phyloP scores from a whole-genome alignment of 2,329 filamentous ascomycete species.

The Fusarium nygamai region DNA sequence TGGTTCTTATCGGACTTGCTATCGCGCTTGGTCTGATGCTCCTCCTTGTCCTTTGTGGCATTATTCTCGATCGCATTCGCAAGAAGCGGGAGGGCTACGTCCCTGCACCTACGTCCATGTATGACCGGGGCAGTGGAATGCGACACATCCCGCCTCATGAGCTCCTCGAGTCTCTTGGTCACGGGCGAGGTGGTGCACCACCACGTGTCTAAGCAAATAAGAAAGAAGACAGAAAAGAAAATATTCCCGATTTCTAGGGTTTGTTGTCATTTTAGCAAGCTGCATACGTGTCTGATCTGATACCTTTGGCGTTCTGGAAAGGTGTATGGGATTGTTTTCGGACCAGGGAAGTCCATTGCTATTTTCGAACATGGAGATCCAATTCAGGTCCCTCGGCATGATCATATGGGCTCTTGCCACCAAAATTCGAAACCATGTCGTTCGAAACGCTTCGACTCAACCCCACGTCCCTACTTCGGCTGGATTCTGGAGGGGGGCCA shows the following conservation, averaged over 20 bases:
- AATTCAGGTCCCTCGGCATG: constrained; percentile 22
- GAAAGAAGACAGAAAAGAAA: neutral
- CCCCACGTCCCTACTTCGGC: constrained; percentile 36
- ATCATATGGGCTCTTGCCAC: constrained; percentile 15
- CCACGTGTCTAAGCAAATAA: constrained; percentile 57
- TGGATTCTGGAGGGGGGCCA: constrained; percentile 32
- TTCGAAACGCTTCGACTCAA: constrained; percentile 17
- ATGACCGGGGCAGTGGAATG: constrained; percentile 68
- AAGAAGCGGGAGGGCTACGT: constrained; percentile 83
- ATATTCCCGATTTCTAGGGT: constrained; percentile 12
- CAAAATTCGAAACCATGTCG: constrained; percentile 5
- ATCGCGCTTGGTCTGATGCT: constrained; percentile 82
- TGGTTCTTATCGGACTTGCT: constrained; percentile 83
- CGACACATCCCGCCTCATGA: constrained; percentile 69
- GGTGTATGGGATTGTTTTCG: constrained; percentile 40
- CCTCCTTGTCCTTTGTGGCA: constrained; percentile 78
- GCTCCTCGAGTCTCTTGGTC: constrained; percentile 64
- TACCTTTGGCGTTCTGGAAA: constrained; percentile 52
- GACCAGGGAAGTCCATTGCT: constrained; percentile 29
- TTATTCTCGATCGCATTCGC: constrained; percentile 78
- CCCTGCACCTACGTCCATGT: constrained; percentile 76
- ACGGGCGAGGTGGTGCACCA: constrained; percentile 59
- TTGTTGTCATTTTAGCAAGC: constrained; percentile 43
- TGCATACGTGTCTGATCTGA: constrained; percentile 43
- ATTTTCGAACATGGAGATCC: constrained; percentile 30